Evolutionary conservation across 2,329 filamentous ascomycete species (phyloP), one percentile per base, ranked within the genome.

Genomic region (Chrysoporthe cubensis): DNA sequence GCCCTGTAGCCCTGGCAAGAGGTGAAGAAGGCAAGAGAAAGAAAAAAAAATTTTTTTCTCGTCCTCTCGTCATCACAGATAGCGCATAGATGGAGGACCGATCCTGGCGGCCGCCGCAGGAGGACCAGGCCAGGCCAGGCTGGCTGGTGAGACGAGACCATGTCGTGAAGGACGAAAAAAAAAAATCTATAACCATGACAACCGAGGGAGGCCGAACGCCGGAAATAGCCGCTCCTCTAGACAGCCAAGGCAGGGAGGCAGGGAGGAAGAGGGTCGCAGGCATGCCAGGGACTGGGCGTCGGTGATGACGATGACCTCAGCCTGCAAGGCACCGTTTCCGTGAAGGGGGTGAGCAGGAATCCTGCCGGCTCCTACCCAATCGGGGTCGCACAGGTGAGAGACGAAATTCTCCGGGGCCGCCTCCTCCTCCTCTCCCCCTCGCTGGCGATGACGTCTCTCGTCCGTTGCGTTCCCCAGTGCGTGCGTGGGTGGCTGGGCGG

Each of bases 301-400:
- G 54, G 32, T 32, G 34, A 21, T 21, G 60, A 52, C 52, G 60
- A 62, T 62, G 60, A 62, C 46, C 60, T 62, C 44, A 62, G 60
- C 60, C 52, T 52, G 44, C 44, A 50, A 52, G 60, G 46, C 60
- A 43, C 60, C 60, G 44, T 42, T 26, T 26, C 26, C 26, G 18
- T 52, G 34, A 32, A 16, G 7, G 42, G 50, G 26, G 11, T 0
- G 50, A 16, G 50, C 4, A 16, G 11, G 8, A 40, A 62, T 16
- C 26, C 44, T 40, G 32, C 18, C 46, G 60, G 48, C 18, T 16
- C 8, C 44, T 11, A 50, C 59, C 14, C 9, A 37, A 48, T 9
- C 7, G 2, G 11, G 21, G 54, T 34, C 34, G 54, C 58, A 46
- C 58, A 44, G 43, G 14, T 4, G 5, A 32, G 21, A 21, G 48